These are phyloP conservation scores for Haplosporangium sp. DNA, from an alignment of 371 early-diverging fungal genomes.

Conservation along the genomic window DNA sequence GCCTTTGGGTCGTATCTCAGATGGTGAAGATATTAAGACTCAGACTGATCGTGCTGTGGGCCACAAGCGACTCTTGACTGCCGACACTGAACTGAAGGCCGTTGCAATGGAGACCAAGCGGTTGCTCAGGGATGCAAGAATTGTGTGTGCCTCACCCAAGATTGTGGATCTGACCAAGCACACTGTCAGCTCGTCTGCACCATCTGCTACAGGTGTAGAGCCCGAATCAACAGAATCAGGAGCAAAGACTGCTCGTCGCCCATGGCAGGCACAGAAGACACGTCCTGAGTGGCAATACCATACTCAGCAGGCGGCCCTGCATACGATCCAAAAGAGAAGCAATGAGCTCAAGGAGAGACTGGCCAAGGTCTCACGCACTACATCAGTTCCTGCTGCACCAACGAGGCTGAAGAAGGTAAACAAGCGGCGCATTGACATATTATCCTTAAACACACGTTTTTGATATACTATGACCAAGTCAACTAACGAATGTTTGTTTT, in stretches of 20 bases:
- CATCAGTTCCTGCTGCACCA: conserved; percentile 13
- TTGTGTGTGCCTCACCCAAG: conserved; percentile 65
- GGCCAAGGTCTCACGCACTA: conserved; percentile 39
- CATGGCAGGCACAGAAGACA: conserved; percentile 69
- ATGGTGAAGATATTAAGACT: conserved; percentile 15
- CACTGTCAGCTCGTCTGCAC: conserved; percentile 28
- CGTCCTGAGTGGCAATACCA: conserved; percentile 79
- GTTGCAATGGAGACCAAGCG: conserved; percentile 54
- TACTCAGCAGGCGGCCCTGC: conserved; percentile 75
- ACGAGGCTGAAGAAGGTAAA: conserved; percentile 44
- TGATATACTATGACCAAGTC: background rate
- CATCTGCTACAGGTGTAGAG: conserved; percentile 22
- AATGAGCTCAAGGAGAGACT: conserved; percentile 63
- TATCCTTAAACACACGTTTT: too few relatives aligned
- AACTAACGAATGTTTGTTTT: background rate
- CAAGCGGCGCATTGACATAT: too few relatives aligned
- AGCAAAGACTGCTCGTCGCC: conserved; percentile 14
- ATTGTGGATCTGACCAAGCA: conserved; percentile 61
- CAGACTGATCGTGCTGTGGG: conserved; percentile 3
- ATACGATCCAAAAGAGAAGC: conserved; percentile 72
- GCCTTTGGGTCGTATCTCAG: conserved; percentile 17
- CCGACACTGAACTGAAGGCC: conserved; percentile 45
- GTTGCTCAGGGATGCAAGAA: conserved; percentile 62
- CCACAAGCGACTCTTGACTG: conserved; percentile 17
- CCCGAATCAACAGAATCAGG: conserved; percentile 6